phyloP scores from a whole-genome alignment of 768 basidiomycete species.

The Tylopilus rubrobrunneus region DNA sequence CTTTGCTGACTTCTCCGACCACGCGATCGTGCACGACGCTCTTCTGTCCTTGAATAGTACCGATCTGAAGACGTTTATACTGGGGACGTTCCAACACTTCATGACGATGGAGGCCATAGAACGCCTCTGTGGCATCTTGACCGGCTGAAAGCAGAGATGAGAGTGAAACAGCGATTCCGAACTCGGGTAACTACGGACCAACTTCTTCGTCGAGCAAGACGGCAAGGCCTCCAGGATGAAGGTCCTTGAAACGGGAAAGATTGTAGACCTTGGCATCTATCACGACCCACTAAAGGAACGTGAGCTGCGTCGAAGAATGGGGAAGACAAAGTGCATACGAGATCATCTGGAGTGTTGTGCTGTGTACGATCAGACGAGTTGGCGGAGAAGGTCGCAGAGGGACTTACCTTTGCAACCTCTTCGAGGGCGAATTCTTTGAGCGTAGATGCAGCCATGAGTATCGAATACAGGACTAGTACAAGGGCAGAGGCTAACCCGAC shows the following conservation, averaged over 20 bases:
- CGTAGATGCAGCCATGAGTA: slow-evolving; percentile 27
- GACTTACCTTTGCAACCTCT: slow-evolving; percentile 52
- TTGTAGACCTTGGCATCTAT: slow-evolving; percentile 85
- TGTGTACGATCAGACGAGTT: slow-evolving; percentile 21
- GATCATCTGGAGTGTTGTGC: slow-evolving; percentile 77
- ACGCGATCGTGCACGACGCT: slow-evolving; percentile 46
- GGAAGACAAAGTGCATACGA: slow-evolving; percentile 40
- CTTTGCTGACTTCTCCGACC: slow-evolving; percentile 59
- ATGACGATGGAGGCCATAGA: slow-evolving; percentile 84
- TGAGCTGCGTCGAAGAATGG: not conserved
- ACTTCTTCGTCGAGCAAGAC: slow-evolving; percentile 79
- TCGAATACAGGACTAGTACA: not conserved
- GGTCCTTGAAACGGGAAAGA: slow-evolving; percentile 68
- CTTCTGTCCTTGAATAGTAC: slow-evolving; percentile 62
- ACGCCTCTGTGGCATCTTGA: slow-evolving; percentile 81
- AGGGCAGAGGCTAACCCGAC: not conserved
- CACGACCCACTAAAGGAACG: slow-evolving; percentile 61
- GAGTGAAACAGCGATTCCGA: not conserved
- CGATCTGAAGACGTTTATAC: slow-evolving; percentile 70
- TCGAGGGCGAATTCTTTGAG: slow-evolving; percentile 50
- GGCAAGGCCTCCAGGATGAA: slow-evolving; percentile 81
- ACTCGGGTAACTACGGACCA: slow-evolving; percentile 41
- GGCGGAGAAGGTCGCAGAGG: not conserved
- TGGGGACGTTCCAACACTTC: slow-evolving; percentile 78
- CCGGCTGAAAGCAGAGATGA: slow-evolving; percentile 48